Evolutionary conservation across 257 asterid genomes (phyloP), one percentile per base, ranked within the genome.

Genomic region (Solanum appendiculatum): DNA sequence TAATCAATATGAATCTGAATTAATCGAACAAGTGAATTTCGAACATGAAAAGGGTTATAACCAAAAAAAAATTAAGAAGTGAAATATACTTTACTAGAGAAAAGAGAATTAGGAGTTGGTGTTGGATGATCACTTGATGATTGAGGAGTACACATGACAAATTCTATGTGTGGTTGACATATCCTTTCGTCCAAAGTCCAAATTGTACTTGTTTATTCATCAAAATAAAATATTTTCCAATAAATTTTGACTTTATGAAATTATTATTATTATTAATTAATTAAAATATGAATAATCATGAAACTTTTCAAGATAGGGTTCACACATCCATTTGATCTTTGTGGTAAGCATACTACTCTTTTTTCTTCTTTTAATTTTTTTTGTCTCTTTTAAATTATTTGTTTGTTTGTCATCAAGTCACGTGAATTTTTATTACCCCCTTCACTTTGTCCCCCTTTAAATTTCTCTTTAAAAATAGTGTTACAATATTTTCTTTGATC

Each of bases 311-410:
- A 90, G 98, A 95, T 95, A 94, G 98, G 96, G 96, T 92, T 94
- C 63, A 93, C 63, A 51, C 92, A 94, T 90, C 88, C 88, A 91
- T 89, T 90, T 89, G 96, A 93, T 93, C 98, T 96, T 68, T 95
- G 98, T 95, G 98, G 98, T 60, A 86, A 86, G 94, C 92, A 93
- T 93, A 93, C 94, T 90, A 39, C 93, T 95, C 92, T 89, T 89
- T 88, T 91, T 93, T 86, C 89, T 92, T 85, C n/a, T n/a, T n/a
- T n/a, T n/a, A n/a, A n/a, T n/a, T 84, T n/a, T 70, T 27, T 92
- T 94, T 92, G 90, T 94, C 96, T 87, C 66, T 92, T 91, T 86
- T 84, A 64, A 64, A 36, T 25, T 20, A 88, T 54, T 88, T 87
- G 88, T 93, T 92, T 95, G 91, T 87, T 51, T 88, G 84, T 87